Evolutionary conservation across 441 rosid species (phyloP), one percentile per base, ranked within the genome.

Genomic region (Kokia cookei): DNA sequence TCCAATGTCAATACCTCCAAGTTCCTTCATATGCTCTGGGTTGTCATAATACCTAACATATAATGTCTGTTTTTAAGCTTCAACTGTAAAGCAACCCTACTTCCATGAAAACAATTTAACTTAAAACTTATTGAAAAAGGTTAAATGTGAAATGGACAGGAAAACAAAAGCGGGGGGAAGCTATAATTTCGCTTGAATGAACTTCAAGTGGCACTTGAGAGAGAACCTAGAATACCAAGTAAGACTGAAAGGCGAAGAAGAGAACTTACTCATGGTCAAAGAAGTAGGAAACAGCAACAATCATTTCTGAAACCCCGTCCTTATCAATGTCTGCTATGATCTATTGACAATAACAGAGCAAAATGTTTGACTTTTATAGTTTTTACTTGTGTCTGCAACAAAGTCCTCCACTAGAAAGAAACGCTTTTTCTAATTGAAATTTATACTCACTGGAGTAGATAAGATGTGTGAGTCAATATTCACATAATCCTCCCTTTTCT

Each of bases 321-420:
- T 89, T 91, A 82, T 96, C 99, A 65, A 96, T 94, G 81, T 96
- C 99, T 70, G 97, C 98, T 79, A 96, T 92, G 71, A 96, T 93
- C 99, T 94, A 86, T 83, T 77, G 58, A 79, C 73, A 68, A 79
- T 48, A 71, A 68, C 73, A 73, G 14, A 81, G 64, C 37, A 64
- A 77, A 59, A 60, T 14, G 71, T 47, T 69, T 61, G 40, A 37
- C 27, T 66, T 32, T 45, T 54, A 77, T 26, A 65, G 48, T 13
- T 65, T 47, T 73, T 64, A 79, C 59, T 50, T 40, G 14, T 73
- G 73, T 45, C 74, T 71, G 75, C 65, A 64, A 58, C 32, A 19
- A 60, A 60, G 68, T 71, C 42, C 65, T 69, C 65, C 54, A 61
- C 13, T 24, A 59, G 32, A 68, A 73, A 81, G 67, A 17, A 74